phyloP scores from a whole-genome alignment of 2,329 filamentous ascomycete genomes.

The Claviceps lovelessii region DNA sequence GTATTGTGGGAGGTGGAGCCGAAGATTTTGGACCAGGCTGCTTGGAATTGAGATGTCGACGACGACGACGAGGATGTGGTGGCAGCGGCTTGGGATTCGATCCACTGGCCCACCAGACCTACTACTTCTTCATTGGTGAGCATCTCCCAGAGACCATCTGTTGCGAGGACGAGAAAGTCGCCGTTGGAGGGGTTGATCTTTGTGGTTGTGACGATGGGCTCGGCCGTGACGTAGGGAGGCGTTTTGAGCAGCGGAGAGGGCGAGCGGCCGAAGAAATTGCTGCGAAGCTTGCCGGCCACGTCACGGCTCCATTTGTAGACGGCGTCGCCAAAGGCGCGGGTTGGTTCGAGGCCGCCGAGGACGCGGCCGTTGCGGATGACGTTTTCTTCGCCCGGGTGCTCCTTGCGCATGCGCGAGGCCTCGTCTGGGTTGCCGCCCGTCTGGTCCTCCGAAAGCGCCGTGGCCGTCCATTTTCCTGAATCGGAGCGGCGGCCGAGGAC shows the following conservation, averaged over 20 bases:
- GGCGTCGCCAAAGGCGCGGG: slow-evolving; percentile 88
- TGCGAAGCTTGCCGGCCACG: slow-evolving; percentile 67
- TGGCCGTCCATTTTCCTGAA: slow-evolving; percentile 86
- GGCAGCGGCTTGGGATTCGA: slow-evolving; percentile 56
- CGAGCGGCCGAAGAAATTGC: slow-evolving; percentile 74
- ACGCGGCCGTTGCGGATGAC: slow-evolving; percentile 84
- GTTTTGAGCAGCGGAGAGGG: slow-evolving; percentile 69
- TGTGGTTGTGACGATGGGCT: slow-evolving; percentile 87
- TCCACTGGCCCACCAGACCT: slow-evolving; percentile 90
- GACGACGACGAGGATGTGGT: slow-evolving; percentile 11
- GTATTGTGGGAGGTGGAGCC: slow-evolving; percentile 26
- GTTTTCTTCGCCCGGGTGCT: slow-evolving; percentile 78
- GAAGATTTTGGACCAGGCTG: slow-evolving; percentile 53
- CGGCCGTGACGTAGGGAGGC: slow-evolving; percentile 92
- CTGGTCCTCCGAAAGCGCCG: slow-evolving; percentile 79
- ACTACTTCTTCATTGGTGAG: slow-evolving; percentile 96
- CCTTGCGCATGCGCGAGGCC: slow-evolving; percentile 63
- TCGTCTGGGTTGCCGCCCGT: slow-evolving; percentile 83
- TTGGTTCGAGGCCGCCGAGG: slow-evolving; percentile 81
- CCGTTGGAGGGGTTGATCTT: slow-evolving; percentile 78
- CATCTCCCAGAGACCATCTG: slow-evolving; percentile 98
- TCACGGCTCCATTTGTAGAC: slow-evolving; percentile 92
- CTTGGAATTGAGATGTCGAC: slow-evolving; percentile 51
- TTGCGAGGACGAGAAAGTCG: slow-evolving; percentile 92
- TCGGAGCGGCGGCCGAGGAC: slow-evolving; percentile 67